Evolutionary conservation across 176 grass and related monocot genomes (phyloP).

Genomic region (Phoenix roebelenii): DNA sequence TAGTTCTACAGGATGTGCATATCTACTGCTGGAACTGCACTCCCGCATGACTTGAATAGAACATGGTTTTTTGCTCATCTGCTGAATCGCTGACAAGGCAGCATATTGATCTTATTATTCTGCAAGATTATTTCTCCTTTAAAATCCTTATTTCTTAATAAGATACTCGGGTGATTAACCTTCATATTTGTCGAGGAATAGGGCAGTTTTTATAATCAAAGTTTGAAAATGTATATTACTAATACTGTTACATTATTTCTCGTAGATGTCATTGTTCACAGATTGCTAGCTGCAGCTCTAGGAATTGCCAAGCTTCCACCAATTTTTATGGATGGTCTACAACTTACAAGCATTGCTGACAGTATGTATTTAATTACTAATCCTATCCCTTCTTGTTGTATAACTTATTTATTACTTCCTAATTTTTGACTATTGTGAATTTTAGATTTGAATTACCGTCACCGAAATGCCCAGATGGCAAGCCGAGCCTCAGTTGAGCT

Average conservation of each 20-base stretch:
- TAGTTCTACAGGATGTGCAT: too few relatives aligned
- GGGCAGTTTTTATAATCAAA: too few relatives aligned
- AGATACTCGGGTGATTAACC: too few relatives aligned
- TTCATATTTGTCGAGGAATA: too few relatives aligned
- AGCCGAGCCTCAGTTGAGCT: conserved; percentile 92
- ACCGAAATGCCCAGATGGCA: conserved; percentile 98
- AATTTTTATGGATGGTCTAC: conserved; percentile 75
- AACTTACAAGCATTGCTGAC: conserved; percentile 79
- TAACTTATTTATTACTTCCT: conserved; percentile 7
- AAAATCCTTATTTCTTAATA: too few relatives aligned
- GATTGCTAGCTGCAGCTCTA: conserved; percentile 89
- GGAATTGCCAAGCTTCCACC: conserved; percentile 90
- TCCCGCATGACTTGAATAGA: too few relatives aligned
- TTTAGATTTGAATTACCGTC: conserved; percentile 83
- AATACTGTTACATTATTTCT: conserved; percentile 4
- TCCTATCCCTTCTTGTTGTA: not conserved
- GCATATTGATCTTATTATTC: too few relatives aligned
- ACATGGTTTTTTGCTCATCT: not conserved
- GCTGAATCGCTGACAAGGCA: too few relatives aligned
- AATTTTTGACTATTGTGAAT: conserved; percentile 23
- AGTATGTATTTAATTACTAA: conserved; percentile 42
- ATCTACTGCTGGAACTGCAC: too few relatives aligned
- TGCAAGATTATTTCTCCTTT: too few relatives aligned
- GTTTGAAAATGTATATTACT: too few relatives aligned
- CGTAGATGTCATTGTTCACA: conserved; percentile 94